Evolutionary conservation across 2,329 filamentous ascomycete genomes (phyloP), one percentile per base, ranked within the genome.

Genomic region (Plectosphaerella plurivora): DNA sequence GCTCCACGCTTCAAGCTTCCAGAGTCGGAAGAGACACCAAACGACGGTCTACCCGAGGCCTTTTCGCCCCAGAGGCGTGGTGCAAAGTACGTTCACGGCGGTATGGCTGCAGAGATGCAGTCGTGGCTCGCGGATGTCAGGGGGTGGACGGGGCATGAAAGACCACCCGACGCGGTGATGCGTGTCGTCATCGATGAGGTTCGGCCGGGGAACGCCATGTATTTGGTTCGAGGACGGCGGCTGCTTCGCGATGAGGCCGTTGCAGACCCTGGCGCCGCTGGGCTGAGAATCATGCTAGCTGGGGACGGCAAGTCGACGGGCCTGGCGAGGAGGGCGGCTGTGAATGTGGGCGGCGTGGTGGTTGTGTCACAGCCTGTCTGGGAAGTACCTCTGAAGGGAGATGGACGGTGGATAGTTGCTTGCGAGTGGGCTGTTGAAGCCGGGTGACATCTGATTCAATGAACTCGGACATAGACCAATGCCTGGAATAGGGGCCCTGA

Each of bases 61-160:
- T 71, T 72, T 45, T 70, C 70, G 2, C 70, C 70, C 3, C 70
- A 68, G 52, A 65, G 65, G 1, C 51, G 53, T 4, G 68, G 69
- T 15, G 61, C 55, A 12, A 66, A 60, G 50, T 74, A 72, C 28
- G 20, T 72, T 1, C 49, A 66, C 4, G 65, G 67, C 16, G 72
- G 72, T 0, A 58, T 74, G 20, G 72, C 72, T 1, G 66, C 70
- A 2, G 64, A 65, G 45, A 60, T 74, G 7, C 72, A 74, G 53
- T 65, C 66, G 14, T 72, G 70, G 68, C 60, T 74, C 10, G 71
- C 72, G 0, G 69, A 73, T 20, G 63, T 73, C 22, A 71, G 68
- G 54, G 66, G 66, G 11, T 66, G 64, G 65, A 63, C 66, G 15
- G 59, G 60, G 37, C 47, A 47, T 6, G 53, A 57, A 12, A 16